Base-by-base conservation (phyloP, 345 rosid genomes). In the Gynandropsis gynandra region DNA sequence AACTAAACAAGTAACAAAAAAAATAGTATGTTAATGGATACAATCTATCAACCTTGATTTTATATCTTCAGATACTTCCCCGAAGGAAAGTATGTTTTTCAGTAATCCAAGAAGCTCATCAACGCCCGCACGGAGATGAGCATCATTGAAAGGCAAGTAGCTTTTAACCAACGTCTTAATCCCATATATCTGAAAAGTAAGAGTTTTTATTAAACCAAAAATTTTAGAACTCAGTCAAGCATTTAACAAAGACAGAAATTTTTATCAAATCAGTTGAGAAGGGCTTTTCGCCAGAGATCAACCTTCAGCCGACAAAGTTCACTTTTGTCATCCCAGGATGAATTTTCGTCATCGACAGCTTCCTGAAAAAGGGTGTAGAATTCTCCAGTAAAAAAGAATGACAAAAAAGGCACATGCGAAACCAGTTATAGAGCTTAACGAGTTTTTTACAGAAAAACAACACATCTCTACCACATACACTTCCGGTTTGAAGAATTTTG, bases 301-400 rank as follows among this genome's bases (percentile, higher is more conserved):
- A 92, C 98, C 96, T 92, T 92, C 77, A 87, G 65, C 54, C 78
- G 74, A 70, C 98, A 82, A 61, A 78, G 54, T 70, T 92, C 95
- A 62, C 83, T 92, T 73, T 73, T 81, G 54, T 76, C 79, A 51
- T 75, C 89, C 98, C 98, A 92, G 41, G 76, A 51, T 50, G 74
- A 40, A 6, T 69, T 68, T 60, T 59, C 41, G 47, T 64, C 54
- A 41, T 73, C 76, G 57, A 70, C 87, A 43, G 64, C 71, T 73
- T 79, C 78, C 98, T 85, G 88, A 71, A 73, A 72, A 41, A 56
- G 27, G 43, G 60, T n/a, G 14, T 31, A 62, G 27, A n/a, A 7
- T 41, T 40, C 41, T 65, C 33, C 13, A 64, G 37, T 55, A 10
- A 59, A 52, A 46, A 66, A 42, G 46, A 12, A 19, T 1, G 24